Percentiles rank a stretch among this genome's conserved stretches.
phyloP scores from a whole-genome alignment of 371 early-diverging fungal species.

The Capniomyces stellatus region DNA sequence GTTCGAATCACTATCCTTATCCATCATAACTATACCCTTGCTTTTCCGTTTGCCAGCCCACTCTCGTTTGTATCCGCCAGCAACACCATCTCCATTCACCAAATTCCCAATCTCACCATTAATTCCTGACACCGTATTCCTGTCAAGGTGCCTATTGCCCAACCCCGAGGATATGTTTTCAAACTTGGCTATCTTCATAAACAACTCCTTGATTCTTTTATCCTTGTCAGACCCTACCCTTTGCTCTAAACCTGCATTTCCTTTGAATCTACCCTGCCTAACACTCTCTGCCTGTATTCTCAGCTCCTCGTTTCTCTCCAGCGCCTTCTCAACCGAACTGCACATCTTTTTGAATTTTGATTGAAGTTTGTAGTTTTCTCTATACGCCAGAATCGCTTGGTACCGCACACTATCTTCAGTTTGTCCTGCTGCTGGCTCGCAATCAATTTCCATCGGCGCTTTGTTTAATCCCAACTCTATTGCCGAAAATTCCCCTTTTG shows the following conservation, averaged over 20 bases:
- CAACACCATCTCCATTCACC: no score
- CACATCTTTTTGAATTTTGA: not conserved
- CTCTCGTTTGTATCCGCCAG: no score
- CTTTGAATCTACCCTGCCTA: not conserved
- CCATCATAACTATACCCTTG: no score
- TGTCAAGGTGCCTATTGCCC: not conserved
- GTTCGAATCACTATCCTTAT: no score
- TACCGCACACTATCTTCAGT: no score
- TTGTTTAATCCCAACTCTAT: no score
- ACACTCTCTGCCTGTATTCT: not conserved
- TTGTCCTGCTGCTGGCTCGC: no score
- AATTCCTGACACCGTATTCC: not conserved
- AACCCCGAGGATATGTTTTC: not conserved
- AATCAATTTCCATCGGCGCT: no score
- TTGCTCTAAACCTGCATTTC: not conserved
- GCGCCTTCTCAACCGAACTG: not conserved
- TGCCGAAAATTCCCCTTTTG: no score
- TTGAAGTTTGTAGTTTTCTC: not conserved
- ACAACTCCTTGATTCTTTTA: not conserved
- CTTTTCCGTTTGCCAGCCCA: no score
- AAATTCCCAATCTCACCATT: not conserved
- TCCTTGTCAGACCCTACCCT: not conserved
- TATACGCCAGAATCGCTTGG: not conserved
- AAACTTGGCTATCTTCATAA: not conserved
- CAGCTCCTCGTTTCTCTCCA: not conserved